These are phyloP conservation scores for Cyberlindnera samutprakarnensis DNA, from an alignment of 805 yeast genomes.

Conservation along the genomic window DNA sequence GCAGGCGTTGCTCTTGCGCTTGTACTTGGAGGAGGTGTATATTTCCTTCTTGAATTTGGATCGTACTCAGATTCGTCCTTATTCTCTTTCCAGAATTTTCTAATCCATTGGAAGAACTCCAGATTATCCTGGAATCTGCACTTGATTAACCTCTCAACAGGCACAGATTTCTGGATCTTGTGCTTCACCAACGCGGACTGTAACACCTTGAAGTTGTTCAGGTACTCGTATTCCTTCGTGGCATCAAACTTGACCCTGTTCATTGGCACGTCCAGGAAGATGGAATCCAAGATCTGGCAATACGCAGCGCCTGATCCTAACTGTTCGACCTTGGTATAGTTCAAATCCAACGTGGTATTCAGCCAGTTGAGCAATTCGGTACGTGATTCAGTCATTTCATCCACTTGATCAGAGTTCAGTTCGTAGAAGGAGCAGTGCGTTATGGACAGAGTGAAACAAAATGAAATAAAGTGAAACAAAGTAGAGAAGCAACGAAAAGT, in stretches of 20 bases:
- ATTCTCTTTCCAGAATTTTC: constrained; percentile 72
- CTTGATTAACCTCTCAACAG: constrained; percentile 74
- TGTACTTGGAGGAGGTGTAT: constrained; percentile 10
- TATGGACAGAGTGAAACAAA: too few relatives aligned
- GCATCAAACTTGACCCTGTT: constrained; percentile 66
- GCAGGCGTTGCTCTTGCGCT: not conserved
- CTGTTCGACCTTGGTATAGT: constrained; percentile 76
- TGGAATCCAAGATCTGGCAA: constrained; percentile 85
- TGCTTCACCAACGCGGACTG: constrained; percentile 75
- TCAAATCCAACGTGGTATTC: constrained; percentile 57
- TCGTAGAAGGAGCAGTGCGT: too few relatives aligned
- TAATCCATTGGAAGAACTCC: constrained; percentile 91
- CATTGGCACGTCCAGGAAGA: constrained; percentile 80
- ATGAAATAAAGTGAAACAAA: too few relatives aligned
- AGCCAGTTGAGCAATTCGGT: constrained; percentile 82
- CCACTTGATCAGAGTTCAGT: too few relatives aligned
- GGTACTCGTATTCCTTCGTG: constrained; percentile 64
- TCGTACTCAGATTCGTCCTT: constrained; percentile 68
- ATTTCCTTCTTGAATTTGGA: constrained; percentile 49
- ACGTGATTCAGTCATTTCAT: constrained; percentile 58
- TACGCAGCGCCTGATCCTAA: constrained; percentile 95
- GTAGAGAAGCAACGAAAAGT: too few relatives aligned
- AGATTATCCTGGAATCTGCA: constrained; percentile 91
- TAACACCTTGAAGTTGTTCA: constrained; percentile 76
- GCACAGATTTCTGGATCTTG: constrained; percentile 62